Percentiles rank a stretch among this genome's conserved stretches.
Conservation (phyloP, 2,329 filamentous ascomycete species). For the Raffaelea albimanens region DNA sequence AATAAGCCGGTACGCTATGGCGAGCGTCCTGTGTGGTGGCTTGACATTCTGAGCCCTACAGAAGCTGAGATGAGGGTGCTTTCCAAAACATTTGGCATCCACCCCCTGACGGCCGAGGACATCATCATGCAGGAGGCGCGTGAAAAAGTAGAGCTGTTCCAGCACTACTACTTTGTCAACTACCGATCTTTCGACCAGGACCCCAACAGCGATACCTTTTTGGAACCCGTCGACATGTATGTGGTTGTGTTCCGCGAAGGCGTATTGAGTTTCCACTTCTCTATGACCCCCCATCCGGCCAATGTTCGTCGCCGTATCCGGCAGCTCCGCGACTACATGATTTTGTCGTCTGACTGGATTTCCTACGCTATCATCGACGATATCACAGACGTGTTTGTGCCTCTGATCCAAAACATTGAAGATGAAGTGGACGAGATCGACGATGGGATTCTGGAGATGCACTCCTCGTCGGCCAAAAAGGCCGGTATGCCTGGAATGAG, state of each 20-base stretch:
- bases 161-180: constrained; percentile 97
- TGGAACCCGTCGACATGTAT: constrained; percentile 96
- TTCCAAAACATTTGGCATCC: constrained; percentile 87
- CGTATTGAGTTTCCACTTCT: constrained; percentile 93
- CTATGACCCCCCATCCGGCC: constrained; percentile 88
- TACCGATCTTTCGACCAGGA: constrained; percentile 98
- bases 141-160: constrained; percentile 95
- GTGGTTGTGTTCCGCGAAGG: constrained; percentile 94
- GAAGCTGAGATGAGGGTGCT: constrained; percentile 94
- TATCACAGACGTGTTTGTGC: constrained; percentile 92
- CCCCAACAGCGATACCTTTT: constrained; percentile 74
- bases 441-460: constrained; percentile 76
- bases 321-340: constrained; percentile 87
- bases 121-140: constrained; percentile 96
- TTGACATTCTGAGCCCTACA: constrained; percentile 84
- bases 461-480: constrained; percentile 42
- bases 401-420: constrained; percentile 85
- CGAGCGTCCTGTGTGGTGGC: constrained; percentile 89
- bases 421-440: constrained; percentile 97
- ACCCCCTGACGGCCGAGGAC: constrained; percentile 90
- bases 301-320: constrained; percentile 91
- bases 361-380: constrained; percentile 97
- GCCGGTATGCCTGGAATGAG: neutral
- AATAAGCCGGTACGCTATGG: constrained; percentile 43
- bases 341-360: constrained; percentile 93